Conservation (phyloP, 352 stramenopile species). For the Pythium chondricola region DNA sequence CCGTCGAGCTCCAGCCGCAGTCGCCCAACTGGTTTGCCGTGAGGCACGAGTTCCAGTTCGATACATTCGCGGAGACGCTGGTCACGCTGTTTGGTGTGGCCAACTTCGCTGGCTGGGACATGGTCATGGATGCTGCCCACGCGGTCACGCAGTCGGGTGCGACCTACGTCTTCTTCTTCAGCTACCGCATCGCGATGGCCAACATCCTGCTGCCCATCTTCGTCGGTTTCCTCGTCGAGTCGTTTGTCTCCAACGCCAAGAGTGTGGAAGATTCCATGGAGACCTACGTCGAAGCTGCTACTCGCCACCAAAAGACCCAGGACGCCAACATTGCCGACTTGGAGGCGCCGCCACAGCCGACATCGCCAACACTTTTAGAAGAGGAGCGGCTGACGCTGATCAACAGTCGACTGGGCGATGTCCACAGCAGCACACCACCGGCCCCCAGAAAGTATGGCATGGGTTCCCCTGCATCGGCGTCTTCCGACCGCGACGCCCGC, state of each 20-base stretch:
- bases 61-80: conserved; percentile 69
- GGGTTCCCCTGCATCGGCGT: conserved; percentile 23
- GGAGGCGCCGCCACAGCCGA: conserved; percentile 2
- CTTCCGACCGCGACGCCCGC: conserved; percentile 23
- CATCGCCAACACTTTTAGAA: too few species aligned
- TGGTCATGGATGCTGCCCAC: conserved; percentile 74
- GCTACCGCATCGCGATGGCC: conserved; percentile 74
- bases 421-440: not conserved
- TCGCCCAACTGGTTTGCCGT: conserved; percentile 63
- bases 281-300: conserved; percentile 45
- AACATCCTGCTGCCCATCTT: conserved; percentile 83
- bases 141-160: conserved; percentile 46
- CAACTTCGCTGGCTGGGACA: conserved; percentile 72
- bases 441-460: not conserved
- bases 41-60: conserved; percentile 68
- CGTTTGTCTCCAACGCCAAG: conserved; percentile 75
- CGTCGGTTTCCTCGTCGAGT: conserved; percentile 82
- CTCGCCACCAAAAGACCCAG: conserved; percentile 10
- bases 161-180: conserved; percentile 82
- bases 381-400: conserved; percentile 55
- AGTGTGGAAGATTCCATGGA: conserved; percentile 57
- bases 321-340: conserved; percentile 7
- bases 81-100: conserved; percentile 75
- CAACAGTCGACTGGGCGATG: conserved; percentile 29
- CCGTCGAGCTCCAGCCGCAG: conserved; percentile 31